Conservation (phyloP, 371 early-diverging fungal species). For the Syncephalastrum contaminatum region DNA sequence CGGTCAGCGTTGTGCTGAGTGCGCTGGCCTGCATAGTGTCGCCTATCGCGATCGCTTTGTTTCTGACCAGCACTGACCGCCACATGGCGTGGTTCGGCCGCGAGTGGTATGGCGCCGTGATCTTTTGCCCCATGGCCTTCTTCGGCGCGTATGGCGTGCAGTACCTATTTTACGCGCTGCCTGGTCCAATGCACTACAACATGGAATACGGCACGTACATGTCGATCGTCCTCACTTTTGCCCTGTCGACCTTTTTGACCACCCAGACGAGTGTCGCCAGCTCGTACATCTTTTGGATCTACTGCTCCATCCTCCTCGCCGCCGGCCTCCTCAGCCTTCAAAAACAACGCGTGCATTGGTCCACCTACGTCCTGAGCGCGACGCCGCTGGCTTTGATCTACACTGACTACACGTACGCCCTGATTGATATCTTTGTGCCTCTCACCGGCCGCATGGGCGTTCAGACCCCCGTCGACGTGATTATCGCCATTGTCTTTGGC, state of each 20-base stretch:
- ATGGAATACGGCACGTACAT: conserved; percentile 43
- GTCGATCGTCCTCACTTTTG: conserved; percentile 34
- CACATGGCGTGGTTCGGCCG: conserved; percentile 69
- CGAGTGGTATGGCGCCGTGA: conserved; percentile 58
- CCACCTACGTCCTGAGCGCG: conserved; percentile 44
- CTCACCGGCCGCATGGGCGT: conserved; percentile 74
- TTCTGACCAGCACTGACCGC: conserved; percentile 42
- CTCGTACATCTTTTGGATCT: conserved; percentile 50
- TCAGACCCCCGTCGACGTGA: conserved; percentile 66
- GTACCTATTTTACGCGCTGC: conserved; percentile 31
- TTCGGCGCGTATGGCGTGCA: conserved; percentile 51
- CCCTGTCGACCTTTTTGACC: conserved; percentile 33
- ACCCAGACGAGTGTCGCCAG: conserved; percentile 52
- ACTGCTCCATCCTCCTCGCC: conserved; percentile 24
- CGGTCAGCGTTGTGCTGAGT: conserved; percentile 37
- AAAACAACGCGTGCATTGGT: conserved; percentile 17
- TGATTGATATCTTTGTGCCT: conserved; percentile 72
- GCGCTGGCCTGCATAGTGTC: conserved; percentile 42
- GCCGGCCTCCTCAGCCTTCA: conserved; percentile 24
- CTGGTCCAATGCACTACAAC: conserved; percentile 40
- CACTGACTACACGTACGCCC: conserved; percentile 46
- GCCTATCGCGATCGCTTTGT: conserved; percentile 42
- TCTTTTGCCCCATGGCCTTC: conserved; percentile 56
- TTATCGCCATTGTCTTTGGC: conserved; percentile 63
- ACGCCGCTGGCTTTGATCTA: conserved; percentile 45